Percentiles rank a stretch among this genome's conserved stretches.
Conservation (phyloP, 2,329 filamentous ascomycete genomes). For the Fusarium avenaceum region DNA sequence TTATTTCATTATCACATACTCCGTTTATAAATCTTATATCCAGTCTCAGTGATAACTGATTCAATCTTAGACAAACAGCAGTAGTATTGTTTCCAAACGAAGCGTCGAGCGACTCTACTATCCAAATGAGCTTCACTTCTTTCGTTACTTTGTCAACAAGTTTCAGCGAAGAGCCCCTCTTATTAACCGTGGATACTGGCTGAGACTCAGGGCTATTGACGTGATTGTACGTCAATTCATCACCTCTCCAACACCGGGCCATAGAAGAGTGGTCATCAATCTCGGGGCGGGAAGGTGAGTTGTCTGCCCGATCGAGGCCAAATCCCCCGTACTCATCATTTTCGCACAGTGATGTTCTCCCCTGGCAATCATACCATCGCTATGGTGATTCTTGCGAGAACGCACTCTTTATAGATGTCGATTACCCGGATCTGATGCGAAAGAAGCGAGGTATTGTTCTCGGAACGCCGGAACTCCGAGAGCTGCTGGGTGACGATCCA, state of each 20-base stretch:
- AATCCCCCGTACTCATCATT: conserved; percentile 13
- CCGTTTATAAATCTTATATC: background rate
- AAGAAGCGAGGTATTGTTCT: conserved; percentile 79
- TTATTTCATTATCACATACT: background rate
- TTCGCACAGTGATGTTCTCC: conserved; percentile 80
- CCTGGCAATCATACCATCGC: conserved; percentile 83
- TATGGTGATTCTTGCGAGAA: conserved; percentile 70
- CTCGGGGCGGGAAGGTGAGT: conserved; percentile 91
- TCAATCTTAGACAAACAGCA: conserved; percentile 79
- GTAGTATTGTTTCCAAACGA: conserved; percentile 91
- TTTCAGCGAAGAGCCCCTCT: conserved; percentile 86
- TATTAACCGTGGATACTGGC: conserved; percentile 90
- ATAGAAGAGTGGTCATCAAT: conserved; percentile 83
- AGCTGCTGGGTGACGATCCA: conserved; percentile 52
- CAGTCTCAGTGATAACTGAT: conserved; percentile 14
- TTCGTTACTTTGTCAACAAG: conserved; percentile 88
- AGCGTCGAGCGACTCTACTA: conserved; percentile 93
- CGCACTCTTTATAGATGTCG: conserved; percentile 83
- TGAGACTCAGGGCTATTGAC: conserved; percentile 87
- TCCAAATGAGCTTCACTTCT: conserved; percentile 82
- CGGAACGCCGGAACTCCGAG: conserved; percentile 69
- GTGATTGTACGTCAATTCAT: conserved; percentile 81
- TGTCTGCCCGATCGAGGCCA: background rate
- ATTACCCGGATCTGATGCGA: conserved; percentile 83
- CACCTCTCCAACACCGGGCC: conserved; percentile 58